Conservation (phyloP, 179 eudicot genomes). For the Spergularia azorica region DNA sequence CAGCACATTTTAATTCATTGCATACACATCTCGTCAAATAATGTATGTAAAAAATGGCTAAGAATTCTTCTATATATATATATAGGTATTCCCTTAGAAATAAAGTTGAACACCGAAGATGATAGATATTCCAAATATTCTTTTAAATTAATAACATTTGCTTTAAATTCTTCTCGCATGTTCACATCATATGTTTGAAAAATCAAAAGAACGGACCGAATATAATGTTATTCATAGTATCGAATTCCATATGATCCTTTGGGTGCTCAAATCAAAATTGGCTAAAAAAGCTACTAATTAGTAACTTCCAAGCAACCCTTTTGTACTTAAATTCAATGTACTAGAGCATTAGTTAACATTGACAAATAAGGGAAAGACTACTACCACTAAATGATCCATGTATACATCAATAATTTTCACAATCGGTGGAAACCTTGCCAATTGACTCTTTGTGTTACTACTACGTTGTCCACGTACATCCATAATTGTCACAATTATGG, state of each 20-base stretch:
- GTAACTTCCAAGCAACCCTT: constrained; percentile 31
- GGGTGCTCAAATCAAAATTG: constrained; percentile 11
- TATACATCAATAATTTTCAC: too few relatives aligned
- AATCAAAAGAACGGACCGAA: too few relatives aligned
- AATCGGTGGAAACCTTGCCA: too few relatives aligned
- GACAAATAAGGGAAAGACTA: constrained; percentile 4
- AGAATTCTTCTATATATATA: neutral
- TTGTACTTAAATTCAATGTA: neutral
- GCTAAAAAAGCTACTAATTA: neutral
- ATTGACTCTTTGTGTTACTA: neutral
- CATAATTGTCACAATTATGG: neutral
- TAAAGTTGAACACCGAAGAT: neutral
- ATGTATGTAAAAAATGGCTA: too few relatives aligned
- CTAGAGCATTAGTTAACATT: constrained; percentile 1
- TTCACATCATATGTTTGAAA: too few relatives aligned
- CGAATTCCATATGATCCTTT: constrained; percentile 1
- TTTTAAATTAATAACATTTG: too few relatives aligned
- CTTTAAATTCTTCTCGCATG: too few relatives aligned
- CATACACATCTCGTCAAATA: neutral
- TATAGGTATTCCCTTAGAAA: neutral
- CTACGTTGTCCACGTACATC: constrained; percentile 13
- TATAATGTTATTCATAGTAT: too few relatives aligned
- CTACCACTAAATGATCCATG: too few relatives aligned
- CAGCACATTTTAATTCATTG: constrained; percentile 6
- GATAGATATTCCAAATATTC: too few relatives aligned